Percentiles rank a stretch among this genome's conserved stretches.
phyloP scores from a whole-genome alignment of 495 filamentous ascomycete species.

The Hypoxylon perforatum region DNA sequence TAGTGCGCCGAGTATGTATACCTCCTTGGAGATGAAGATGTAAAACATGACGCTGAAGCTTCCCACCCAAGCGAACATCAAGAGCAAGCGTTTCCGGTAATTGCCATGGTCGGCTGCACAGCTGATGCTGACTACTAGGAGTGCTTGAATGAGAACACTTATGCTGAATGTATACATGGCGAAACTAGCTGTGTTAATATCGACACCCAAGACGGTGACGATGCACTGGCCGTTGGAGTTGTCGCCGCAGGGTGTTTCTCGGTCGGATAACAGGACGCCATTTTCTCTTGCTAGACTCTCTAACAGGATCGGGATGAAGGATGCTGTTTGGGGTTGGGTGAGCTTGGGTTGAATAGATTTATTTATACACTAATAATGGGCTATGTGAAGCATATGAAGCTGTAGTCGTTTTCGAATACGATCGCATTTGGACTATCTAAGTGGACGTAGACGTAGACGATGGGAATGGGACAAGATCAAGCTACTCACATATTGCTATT shows the following conservation, averaged over 20 bases:
- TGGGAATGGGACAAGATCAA: slow-evolving; percentile 5
- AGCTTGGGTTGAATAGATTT: slow-evolving; percentile 20
- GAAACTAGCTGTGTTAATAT: slow-evolving; percentile 96
- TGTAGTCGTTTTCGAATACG: slow-evolving; percentile 8
- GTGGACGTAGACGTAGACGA: background rate
- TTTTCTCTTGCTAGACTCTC: slow-evolving; percentile 93
- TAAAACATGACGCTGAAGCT: slow-evolving; percentile 89
- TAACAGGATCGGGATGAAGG: slow-evolving; percentile 95
- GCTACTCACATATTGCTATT: slow-evolving; percentile 47
- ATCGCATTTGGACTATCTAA: background rate
- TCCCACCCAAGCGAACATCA: slow-evolving; percentile 84
- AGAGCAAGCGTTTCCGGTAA: slow-evolving; percentile 86
- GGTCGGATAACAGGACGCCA: slow-evolving; percentile 83
- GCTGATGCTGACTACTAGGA: slow-evolving; percentile 94
- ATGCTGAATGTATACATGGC: slow-evolving; percentile 98
- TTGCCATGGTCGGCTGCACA: slow-evolving; percentile 95
- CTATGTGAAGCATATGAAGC: background rate
- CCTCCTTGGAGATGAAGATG: slow-evolving; percentile 74
- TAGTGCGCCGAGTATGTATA: slow-evolving; percentile 83
- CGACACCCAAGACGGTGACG: slow-evolving; percentile 80
- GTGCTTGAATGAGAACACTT: slow-evolving; percentile 86
- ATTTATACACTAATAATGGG: slow-evolving; percentile 8
- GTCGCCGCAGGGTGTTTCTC: slow-evolving; percentile 72
- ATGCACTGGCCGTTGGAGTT: slow-evolving; percentile 77
- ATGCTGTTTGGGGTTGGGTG: slow-evolving; percentile 64